Evolutionary conservation across 2,329 filamentous ascomycete genomes (phyloP), one percentile per base, ranked within the genome.

Genomic region (Sarocladium brachiariae): DNA sequence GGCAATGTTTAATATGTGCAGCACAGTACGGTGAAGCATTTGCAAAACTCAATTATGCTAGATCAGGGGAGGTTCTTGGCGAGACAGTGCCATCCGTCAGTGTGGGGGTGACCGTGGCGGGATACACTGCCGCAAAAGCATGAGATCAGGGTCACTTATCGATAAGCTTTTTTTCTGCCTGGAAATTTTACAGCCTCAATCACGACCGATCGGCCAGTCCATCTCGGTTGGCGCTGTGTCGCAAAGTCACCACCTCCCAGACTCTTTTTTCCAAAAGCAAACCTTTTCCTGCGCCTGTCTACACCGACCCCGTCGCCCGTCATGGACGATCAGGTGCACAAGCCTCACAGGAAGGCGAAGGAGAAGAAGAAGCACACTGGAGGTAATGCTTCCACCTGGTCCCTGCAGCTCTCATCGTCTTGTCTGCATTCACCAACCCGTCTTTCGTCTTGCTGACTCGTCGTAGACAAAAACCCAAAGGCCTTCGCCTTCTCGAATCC

Each of bases 401-500:
- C n/a, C n/a, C n/a, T n/a, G n/a, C n/a, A n/a, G n/a, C n/a, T n/a
- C n/a, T n/a, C n/a, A n/a, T n/a, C n/a, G n/a, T n/a, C n/a, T n/a
- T n/a, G n/a, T n/a, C n/a, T 13, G 4, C 19, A 14, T 19, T 27
- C 5, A 7, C 14, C 37, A 16, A 4, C 14, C 8, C 5, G n/a
- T 7, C 4, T 21, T 27, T 1, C 25, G 24, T 30, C 10, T 34
- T 53, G 49, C 61, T 65, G 52, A 64, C 55, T 7, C 46, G 45
- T 5, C 11, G 35, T 54, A 83, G 88, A 87, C 51, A 76, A 74
- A 56, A 96, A 96, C 65, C 88, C 89, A 2, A 96, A 96, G 71
- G 91, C 91, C 13, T 96, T 96, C 67, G 86, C 89, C 50, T 89
- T 87, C 65, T 77, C 88, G 37, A 85, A 86, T 54, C 89, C 91